Evolutionary conservation across 1,139 yeast genomes (phyloP).

Genomic region (Diutina ranongensis): DNA sequence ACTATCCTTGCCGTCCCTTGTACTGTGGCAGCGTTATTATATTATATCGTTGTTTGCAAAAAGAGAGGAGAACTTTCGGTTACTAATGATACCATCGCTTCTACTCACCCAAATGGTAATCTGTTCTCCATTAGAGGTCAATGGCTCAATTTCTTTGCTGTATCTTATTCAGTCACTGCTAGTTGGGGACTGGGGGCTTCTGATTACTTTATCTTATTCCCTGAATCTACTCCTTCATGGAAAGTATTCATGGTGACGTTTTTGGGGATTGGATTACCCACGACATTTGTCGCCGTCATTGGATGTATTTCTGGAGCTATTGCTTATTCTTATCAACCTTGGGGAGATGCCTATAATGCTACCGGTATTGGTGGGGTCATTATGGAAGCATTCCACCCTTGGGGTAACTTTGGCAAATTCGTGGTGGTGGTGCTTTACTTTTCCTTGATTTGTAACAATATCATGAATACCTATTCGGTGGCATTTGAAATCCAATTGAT

Average conservation of each 20-base stretch:
- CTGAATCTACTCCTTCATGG: conserved; percentile 14
- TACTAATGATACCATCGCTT: conserved; percentile 12
- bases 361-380: conserved; percentile 19
- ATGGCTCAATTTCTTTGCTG: conserved; percentile 18
- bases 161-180: conserved; percentile 18
- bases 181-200: conserved; percentile 22
- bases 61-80: conserved; percentile 10
- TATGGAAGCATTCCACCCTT: conserved; percentile 14
- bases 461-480: conserved; percentile 21
- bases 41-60: conserved; percentile 16
- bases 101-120: conserved; percentile 8
- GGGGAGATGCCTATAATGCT: conserved; percentile 15
- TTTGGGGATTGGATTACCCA: conserved; percentile 16
- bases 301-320: conserved; percentile 17
- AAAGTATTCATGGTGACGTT: conserved; percentile 16
- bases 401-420: conserved; percentile 21
- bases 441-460: conserved; percentile 26
- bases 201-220: conserved; percentile 18
- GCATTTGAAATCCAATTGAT: conserved; percentile 19
- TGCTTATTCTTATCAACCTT: conserved; percentile 16
- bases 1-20: conserved; percentile 15
- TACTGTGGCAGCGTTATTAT: conserved; percentile 14
- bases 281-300: conserved; percentile 17
- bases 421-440: conserved; percentile 22
- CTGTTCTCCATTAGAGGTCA: conserved; percentile 11